Base-by-base conservation (phyloP, 2,329 filamentous ascomycete species). In the Zymoseptoria tritici region DNA sequence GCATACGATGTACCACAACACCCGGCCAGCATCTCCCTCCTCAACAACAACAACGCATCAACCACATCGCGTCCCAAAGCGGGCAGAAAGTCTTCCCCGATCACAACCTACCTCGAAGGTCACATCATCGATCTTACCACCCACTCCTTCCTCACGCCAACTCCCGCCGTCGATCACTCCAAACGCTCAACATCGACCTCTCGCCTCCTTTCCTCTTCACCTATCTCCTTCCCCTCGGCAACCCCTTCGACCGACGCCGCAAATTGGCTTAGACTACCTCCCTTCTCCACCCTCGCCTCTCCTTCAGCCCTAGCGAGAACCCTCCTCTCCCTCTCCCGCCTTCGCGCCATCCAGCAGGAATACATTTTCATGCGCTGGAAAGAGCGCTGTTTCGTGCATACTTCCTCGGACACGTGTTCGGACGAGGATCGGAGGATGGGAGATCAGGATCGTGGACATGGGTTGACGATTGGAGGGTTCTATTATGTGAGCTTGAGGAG, bases 31-130 rank as follows among this genome's bases (percentile, higher is more conserved):
- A 69, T 67, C 55, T 67, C 66, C 62, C 62, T 66, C 53, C 60
- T 66, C 20, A 66, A 64, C 26, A 46, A 46, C 36, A 29, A 29
- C 26, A 29, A 29, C 26, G 2, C 26, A 9, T 29, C 26, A 6
- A 52, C 63, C 16, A 57, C 61, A 24, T 60, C 64, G 31, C 60
- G 68, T 46, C 66, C 68, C 36, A 70, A 68, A 62, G 67, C 68
- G 68, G 67, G 76, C 71, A 60, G 77, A 70, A 64, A 77, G 71
- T 76, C 81, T 61, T 79, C 79, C 58, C 77, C 78, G 8, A 88
- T 88, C 59, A 83, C 83, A 16, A 87, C 85, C 2, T 88, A 84
- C 68, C 78, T 88, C 52, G 85, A 87, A 75, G 85, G 85, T 57
- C 85, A 88, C 68, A 86, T 88, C 61, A 82, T 88, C 62, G 85